These are phyloP conservation scores for Candolleomyces aberdarensis DNA, from an alignment of 768 basidiomycete species.

Conservation along the genomic window DNA sequence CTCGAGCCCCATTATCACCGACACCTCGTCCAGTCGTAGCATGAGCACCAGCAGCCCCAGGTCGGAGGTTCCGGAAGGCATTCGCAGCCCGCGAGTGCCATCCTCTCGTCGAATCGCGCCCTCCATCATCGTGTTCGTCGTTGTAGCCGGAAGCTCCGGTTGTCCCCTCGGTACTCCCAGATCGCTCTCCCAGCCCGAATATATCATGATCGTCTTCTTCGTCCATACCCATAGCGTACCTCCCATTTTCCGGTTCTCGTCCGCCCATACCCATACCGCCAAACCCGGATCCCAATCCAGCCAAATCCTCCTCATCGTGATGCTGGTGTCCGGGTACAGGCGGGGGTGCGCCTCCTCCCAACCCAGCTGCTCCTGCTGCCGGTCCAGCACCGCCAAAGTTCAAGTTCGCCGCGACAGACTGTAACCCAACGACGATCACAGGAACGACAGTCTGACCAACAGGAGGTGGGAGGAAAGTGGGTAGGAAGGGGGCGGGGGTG, in stretches of 20 bases:
- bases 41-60: neutral
- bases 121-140: neutral
- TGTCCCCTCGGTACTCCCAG: no score
- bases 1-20: conserved; percentile 9
- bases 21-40: conserved; percentile 18
- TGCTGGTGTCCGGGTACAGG: no score
- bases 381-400: neutral
- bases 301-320: no score
- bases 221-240: no score
- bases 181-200: no score
- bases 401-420: conserved; percentile 54
- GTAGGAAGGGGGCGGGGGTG: conserved; percentile 3
- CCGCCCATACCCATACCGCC: no score
- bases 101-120: conserved; percentile 1
- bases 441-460: conserved; percentile 58
- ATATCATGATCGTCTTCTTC: no score
- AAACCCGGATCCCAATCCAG: no score
- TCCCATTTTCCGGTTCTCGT: no score
- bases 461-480: conserved; percentile 12
- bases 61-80: conserved; percentile 53
- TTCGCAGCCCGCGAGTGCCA: conserved; percentile 13
- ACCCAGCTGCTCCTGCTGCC: no score
- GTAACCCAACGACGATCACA: conserved; percentile 80
- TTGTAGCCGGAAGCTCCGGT: no score
- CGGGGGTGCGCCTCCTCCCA: no score